Evolutionary conservation across 768 basidiomycete genomes (phyloP), one percentile per base, ranked within the genome.

Genomic region (Epithele typhae): DNA sequence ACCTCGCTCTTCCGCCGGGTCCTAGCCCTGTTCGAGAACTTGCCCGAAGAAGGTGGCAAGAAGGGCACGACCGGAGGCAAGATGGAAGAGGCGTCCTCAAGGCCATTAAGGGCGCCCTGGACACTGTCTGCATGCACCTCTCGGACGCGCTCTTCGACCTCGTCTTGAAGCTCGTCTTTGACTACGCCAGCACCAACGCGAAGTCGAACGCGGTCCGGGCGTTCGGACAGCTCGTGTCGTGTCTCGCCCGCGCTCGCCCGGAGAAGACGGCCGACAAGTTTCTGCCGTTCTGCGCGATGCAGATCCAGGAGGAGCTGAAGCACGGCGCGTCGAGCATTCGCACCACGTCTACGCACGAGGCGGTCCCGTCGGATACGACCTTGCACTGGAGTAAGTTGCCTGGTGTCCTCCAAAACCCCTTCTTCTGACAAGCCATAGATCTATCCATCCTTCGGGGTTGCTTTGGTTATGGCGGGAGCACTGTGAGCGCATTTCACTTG

Each of bases 11-110:
- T 92, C 58, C 74, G 87, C 14, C 79, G 89, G 9, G 79, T 92
- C 42, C 72, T 92, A 43, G 79, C 87, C 1, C 68, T 97, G 17
- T 94, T 87, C 59, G 90, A 93, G 68, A 94, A 95, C 60, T 70
- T 98, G 4, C 94, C 94, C 0, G 95, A 98, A 63, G 94, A 95
- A 66, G 92, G 90, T 10, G 95, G 95, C 4, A 82, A 81, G 68
- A 80, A 76, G 66, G 88, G 88, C 52, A 84, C 77, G 27, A 91
- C 90, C 2, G 89, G 89, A 19, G 89, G 89, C n/a, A 88, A 87
- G 62, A 77, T 74, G 67, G 88, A 85, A 70, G 85, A 92, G 55
- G 72, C 65, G 82, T 89, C 21, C 73, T 91, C 44, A 88, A 84
- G 60, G 78, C 87, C 17, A 77, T 90, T 63, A 87, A 87, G 68